Evolutionary conservation across 73 alveolate species (phyloP).

Genomic region (Paramecium primaurelia): DNA sequence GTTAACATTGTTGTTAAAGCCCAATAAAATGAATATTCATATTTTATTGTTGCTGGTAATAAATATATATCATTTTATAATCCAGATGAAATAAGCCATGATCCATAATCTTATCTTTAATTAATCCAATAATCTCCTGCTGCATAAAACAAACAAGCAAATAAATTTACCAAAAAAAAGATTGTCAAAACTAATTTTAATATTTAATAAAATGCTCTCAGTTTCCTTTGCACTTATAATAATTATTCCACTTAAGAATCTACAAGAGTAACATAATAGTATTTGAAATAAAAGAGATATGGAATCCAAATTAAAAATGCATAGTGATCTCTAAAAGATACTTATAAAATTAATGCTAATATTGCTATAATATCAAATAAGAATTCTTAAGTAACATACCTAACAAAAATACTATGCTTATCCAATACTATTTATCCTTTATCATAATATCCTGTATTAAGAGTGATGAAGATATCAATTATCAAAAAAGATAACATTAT

Average conservation of each 20-base stretch:
- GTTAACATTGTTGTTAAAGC: slow-evolving; percentile 44
- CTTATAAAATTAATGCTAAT: not conserved
- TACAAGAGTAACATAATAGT: not conserved
- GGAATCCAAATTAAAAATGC: slow-evolving; percentile 30
- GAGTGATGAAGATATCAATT: not conserved
- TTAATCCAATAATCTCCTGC: slow-evolving; percentile 24
- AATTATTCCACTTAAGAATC: not conserved
- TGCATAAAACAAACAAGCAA: slow-evolving; percentile 41
- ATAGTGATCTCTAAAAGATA: not conserved
- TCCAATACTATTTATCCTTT: slow-evolving; percentile 4
- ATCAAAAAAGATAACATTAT: not conserved
- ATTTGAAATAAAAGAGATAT: not conserved
- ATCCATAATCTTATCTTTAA: not conserved
- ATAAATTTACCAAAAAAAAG: not conserved
- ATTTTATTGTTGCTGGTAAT: not conserved
- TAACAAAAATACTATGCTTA: not conserved
- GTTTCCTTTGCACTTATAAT: not conserved
- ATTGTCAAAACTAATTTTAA: not conserved
- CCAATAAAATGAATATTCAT: slow-evolving; percentile 51
- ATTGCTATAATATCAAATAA: not conserved
- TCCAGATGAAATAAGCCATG: slow-evolving; percentile 15
- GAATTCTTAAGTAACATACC: slow-evolving; percentile 6
- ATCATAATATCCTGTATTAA: slow-evolving; percentile 40
- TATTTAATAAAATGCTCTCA: not conserved
- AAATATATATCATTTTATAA: not conserved